A percentile compares a stretch with the other conserved stretches of the same genome.
phyloP scores from a whole-genome alignment of 768 basidiomycete genomes.

The Naganishia antarctica region DNA sequence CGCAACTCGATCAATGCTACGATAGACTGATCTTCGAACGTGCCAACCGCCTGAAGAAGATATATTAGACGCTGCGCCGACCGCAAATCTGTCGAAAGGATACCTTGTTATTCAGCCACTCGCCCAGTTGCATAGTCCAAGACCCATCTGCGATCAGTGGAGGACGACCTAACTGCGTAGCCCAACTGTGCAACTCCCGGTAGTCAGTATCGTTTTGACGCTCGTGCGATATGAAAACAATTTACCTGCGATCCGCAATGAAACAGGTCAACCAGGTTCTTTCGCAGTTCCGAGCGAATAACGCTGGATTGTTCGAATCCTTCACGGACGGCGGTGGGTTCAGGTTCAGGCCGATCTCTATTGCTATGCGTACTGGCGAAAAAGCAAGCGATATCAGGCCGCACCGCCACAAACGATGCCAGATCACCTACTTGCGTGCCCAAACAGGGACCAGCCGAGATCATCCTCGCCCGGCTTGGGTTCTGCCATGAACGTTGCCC shows the following conservation, averaged over 20 bases:
- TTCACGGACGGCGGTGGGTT: background rate
- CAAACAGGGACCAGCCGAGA: constrained; percentile 26
- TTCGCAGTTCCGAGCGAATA: constrained; percentile 18
- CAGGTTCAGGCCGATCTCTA: constrained; percentile 23
- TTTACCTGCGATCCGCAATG: constrained; percentile 23
- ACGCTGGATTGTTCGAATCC: background rate
- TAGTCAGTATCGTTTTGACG: too few relatives aligned
- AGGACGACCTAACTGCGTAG: constrained; percentile 22
- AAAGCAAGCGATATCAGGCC: background rate
- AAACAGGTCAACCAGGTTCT: constrained; percentile 26
- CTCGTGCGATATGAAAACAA: too few relatives aligned
- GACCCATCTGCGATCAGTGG: constrained; percentile 16
- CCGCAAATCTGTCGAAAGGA: too few relatives aligned
- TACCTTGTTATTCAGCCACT: constrained; percentile 12
- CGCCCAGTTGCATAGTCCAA: background rate
- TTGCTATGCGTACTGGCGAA: constrained; percentile 16
- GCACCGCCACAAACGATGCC: background rate
- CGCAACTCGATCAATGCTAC: constrained; percentile 19
- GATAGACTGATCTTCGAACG: constrained; percentile 22
- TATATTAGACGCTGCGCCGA: background rate
- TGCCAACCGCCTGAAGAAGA: background rate
- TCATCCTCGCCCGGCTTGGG: constrained; percentile 22
- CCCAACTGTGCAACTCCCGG: background rate
- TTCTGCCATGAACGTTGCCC: constrained; percentile 22
- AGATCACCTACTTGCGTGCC: constrained; percentile 20